Percentiles rank a stretch among this genome's conserved stretches.
Evolutionary conservation across 768 basidiomycete species (phyloP).

Genomic region (Hemileccinum rubropunctum): DNA sequence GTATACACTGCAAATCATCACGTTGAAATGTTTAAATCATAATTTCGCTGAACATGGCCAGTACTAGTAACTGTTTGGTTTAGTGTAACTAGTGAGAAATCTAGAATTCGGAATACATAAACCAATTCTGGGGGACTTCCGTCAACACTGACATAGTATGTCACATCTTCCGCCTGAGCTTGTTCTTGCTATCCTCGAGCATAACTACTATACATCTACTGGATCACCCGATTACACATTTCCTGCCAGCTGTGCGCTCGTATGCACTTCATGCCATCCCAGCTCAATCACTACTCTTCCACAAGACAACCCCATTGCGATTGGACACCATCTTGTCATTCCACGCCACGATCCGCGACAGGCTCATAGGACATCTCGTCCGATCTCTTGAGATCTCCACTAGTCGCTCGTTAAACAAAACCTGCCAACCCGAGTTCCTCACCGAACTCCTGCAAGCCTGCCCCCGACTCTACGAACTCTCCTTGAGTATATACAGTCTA

Average conservation of each 20-base stretch:
- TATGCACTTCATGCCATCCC: constrained; percentile 25
- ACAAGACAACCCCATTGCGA: constrained; percentile 10
- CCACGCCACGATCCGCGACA: constrained; percentile 12
- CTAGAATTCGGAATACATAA: too few species aligned
- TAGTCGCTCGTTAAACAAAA: constrained; percentile 3
- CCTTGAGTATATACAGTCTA: constrained; percentile 21
- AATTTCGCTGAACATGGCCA: too few species aligned
- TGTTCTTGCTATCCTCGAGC: constrained; percentile 21
- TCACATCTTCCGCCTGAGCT: constrained; percentile 27
- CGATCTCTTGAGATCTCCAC: constrained; percentile 24
- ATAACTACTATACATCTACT: constrained; percentile 20
- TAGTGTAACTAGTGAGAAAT: too few species aligned
- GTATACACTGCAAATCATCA: too few species aligned
- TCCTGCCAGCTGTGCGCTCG: constrained; percentile 24
- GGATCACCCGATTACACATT: constrained; percentile 19
- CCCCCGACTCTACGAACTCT: constrained; percentile 35
- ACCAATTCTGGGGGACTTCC: too few species aligned
- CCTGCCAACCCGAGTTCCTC: constrained; percentile 12
- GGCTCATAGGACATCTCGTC: constrained; percentile 16
- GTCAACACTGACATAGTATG: too few species aligned
- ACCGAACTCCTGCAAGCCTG: constrained; percentile 25
- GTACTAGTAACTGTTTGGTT: too few species aligned
- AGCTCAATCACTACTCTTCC: constrained; percentile 32
- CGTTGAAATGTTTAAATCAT: too few species aligned
- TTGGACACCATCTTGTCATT: constrained; percentile 8